Base-by-base conservation (phyloP, 106 monocot genomes). In the Phalaenopsis aphrodite region DNA sequence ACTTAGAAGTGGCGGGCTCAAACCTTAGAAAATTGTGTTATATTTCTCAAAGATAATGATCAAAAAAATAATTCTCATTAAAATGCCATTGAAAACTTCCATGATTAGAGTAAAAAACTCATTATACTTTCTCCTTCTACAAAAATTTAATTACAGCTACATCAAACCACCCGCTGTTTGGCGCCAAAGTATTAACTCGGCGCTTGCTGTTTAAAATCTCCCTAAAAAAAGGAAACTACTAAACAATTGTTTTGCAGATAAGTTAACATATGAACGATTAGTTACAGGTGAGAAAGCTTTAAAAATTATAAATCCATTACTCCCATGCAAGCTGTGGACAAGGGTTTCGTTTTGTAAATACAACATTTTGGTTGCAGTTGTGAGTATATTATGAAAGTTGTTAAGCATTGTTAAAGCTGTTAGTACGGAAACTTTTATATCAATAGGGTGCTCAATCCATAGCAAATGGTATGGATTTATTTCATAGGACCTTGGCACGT, bases 11-110 rank as follows among this genome's bases (percentile, higher is more conserved):
- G 14, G 43, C 45, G 19, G 2, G 45, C 74, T 45, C 43, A 45
- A 45, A 21, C 7, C 41, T 43, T 42, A 43, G 41, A 74, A 74
- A 73, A 38, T 15, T 14, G 2, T 39, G 14, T 39, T 69, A 61
- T 23, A 19, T 39, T 69, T 69, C 69, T 69, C 14, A 69, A 69
- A 69, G 37, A 69, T 10, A 69, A 69, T 69, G 69, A 36, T 69
- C 39, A 10, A 52, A 14, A 12, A 52, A 52, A 1, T 52, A 52
- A 14, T 52, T 7, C 19, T 61, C 61, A 61, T 61, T 61, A 61
- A 61, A 61, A 41, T 65, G 21, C 14, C 69, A 69, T 39, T 15
- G 15, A 69, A 69, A 69, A 39, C 39, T 38, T 69, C 37, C 21
- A 5, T 15, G 11, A 69, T 38, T n/a, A 4, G 12, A 69, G 12